Evolutionary conservation across 2,329 filamentous ascomycete species (phyloP), one percentile per base, ranked within the genome.

Genomic region (Elsinoe ampelina): DNA sequence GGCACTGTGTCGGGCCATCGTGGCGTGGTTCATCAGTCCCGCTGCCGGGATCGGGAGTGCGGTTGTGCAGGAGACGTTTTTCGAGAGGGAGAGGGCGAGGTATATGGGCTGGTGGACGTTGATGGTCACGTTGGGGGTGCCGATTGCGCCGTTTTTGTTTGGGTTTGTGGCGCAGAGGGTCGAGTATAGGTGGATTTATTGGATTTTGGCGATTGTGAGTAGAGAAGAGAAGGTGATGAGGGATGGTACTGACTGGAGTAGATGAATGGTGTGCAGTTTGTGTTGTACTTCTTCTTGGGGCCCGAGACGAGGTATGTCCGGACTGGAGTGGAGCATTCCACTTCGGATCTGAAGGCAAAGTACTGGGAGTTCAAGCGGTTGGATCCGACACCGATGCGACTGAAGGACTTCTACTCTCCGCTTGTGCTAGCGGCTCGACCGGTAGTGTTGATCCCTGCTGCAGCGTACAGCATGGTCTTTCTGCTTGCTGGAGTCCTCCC

Each of bases 171-270:
- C 76, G 0, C 67, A 76, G 57, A 71, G 74, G 8, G 72, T 77
- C 12, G 74, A 75, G 1, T 82, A 78, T 54, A 71, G 75, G n/a
- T 82, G 80, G 79, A 80, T 81, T 22, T 82, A 78, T 63, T 81
- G 75, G 72, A 72, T 76, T 26, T 66, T 81, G 20, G 77, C 78
- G 1, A 81, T 81, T 32, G 74, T 79, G 60, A 66, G 70, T 36
- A 22, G 15, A n/a, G 22, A 22, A 10, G 7, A 54, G 10, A 5
- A 7, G 26, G 2, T 8, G 26, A 30, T 30, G 26, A 7, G 26
- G 26, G 26, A 30, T 30, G 26, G 26, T 30, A 7, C 26, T 30
- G 26, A 30, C 26, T 5, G 5, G 26, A 7, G 26, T 8, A 30
- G 75, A 76, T 73, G 61, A 82, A 82, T 57, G 77, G 71, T 47